These are phyloP conservation scores for Pinus albicaulis DNA, from an alignment of 75 land plant species.

Conservation along the genomic window DNA sequence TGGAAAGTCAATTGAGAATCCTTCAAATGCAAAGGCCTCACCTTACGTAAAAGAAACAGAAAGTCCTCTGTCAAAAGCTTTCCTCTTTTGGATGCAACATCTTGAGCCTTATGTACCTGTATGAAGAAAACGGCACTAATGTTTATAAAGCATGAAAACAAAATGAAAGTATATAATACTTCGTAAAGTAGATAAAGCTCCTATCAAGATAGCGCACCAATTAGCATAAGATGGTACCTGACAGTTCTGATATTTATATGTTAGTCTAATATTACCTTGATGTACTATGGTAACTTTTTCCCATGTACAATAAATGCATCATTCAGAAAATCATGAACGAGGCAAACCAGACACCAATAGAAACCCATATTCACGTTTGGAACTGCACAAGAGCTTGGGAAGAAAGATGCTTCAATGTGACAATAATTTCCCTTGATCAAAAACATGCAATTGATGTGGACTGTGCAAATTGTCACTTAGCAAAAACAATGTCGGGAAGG, in stretches of 20 bases:
- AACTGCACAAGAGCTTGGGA: background rate
- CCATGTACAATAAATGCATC: background rate
- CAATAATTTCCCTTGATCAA: no score
- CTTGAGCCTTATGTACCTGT: conserved; percentile 94
- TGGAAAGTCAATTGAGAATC: background rate
- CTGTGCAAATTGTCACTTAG: no score
- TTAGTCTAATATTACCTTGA: no score
- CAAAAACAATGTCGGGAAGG: no score
- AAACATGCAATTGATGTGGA: no score
- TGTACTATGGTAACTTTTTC: no score
- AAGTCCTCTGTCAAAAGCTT: conserved; percentile 94
- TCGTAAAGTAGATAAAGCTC: no score
- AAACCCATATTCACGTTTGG: background rate
- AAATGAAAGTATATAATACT: background rate
- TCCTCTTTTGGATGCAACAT: conserved; percentile 87
- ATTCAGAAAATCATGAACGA: background rate
- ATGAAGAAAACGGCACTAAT: background rate
- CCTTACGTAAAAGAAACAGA: conserved; percentile 91
- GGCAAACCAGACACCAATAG: background rate
- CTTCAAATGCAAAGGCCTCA: conserved; percentile 13
- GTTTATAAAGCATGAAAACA: conserved; percentile 4
- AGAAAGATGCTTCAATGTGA: background rate
- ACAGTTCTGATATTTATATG: no score
- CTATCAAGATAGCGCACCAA: no score
- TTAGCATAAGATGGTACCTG: no score